Percentiles rank a stretch among this genome's conserved stretches.
Evolutionary conservation across 2,329 filamentous ascomycete species (phyloP).

Genomic region (Trichophyton simii): DNA sequence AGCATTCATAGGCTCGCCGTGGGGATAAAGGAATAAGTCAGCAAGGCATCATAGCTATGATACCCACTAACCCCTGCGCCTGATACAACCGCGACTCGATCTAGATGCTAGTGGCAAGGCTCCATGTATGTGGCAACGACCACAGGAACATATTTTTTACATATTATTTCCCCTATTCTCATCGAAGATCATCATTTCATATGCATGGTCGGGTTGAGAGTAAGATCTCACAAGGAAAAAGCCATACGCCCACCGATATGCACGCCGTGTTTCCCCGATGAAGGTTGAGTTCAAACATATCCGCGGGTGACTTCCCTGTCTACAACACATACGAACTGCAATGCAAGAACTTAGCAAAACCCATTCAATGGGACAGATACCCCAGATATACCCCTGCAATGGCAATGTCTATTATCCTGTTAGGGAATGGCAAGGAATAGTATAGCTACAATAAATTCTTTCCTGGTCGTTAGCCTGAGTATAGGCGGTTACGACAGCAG

Average conservation of each 20-base stretch:
- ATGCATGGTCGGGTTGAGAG: neutral
- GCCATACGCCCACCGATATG: neutral
- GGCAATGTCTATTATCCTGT: neutral
- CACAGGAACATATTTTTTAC: neutral
- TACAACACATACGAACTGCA: neutral
- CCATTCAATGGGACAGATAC: neutral
- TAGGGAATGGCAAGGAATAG: neutral
- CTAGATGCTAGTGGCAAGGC: neutral
- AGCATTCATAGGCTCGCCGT: neutral
- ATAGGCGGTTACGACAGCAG: neutral
- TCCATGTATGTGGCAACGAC: neutral
- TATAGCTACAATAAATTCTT: neutral
- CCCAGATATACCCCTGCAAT: neutral
- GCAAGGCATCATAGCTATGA: neutral
- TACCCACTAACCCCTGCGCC: neutral
- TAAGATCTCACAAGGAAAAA: neutral
- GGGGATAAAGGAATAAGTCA: neutral
- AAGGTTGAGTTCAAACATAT: neutral
- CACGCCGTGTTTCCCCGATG: neutral
- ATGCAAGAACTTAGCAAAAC: neutral
- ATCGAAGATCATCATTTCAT: neutral
- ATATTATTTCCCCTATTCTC: neutral
- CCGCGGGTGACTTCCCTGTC: neutral
- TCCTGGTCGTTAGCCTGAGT: neutral
- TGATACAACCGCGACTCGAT: neutral